Percentiles rank a stretch among this genome's conserved stretches.
Conservation (phyloP, 2,329 filamentous ascomycete genomes). For the Trichoderma citrinoviride region DNA sequence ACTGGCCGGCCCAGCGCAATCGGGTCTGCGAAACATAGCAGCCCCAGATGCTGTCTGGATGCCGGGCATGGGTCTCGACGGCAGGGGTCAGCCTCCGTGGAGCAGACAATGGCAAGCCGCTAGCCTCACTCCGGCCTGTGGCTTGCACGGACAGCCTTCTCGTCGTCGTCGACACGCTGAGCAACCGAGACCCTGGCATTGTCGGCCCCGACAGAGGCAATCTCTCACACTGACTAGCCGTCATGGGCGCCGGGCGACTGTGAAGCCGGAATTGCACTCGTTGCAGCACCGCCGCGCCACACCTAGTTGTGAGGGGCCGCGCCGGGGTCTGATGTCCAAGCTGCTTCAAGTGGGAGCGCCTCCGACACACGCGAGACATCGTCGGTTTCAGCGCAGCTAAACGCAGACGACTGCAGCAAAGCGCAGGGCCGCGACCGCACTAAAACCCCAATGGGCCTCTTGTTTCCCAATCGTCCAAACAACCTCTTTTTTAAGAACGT, state of each 20-base stretch:
- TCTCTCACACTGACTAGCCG: constrained; percentile 5
- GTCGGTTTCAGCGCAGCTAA: constrained; percentile 32
- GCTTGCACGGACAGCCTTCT: neutral
- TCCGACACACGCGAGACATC: constrained; percentile 36
- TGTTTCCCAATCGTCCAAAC: constrained; percentile 4
- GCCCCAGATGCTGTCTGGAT: constrained; percentile 6
- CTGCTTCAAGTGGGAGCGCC: constrained; percentile 31
- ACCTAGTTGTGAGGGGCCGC: constrained; percentile 11
- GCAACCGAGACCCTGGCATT: neutral
- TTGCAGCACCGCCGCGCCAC: constrained; percentile 18
- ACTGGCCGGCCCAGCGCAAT: constrained; percentile 8
- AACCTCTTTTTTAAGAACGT: neutral
- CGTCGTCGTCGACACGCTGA: neutral
- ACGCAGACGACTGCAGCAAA: constrained; percentile 4
- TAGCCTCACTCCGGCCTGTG: neutral
- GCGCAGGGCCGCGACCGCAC: constrained; percentile 11
- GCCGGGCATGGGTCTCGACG: neutral
- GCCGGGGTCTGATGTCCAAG: constrained; percentile 18
- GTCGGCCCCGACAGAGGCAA: neutral
- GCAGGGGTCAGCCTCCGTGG: neutral
- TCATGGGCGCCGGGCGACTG: constrained; percentile 8
- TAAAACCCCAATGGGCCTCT: neutral
- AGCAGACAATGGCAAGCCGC: neutral
- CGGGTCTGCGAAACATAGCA: constrained; percentile 1
- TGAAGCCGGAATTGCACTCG: constrained; percentile 15